Evolutionary conservation across 768 basidiomycete species (phyloP).

Genomic region (Sistotremastrum suecicum): DNA sequence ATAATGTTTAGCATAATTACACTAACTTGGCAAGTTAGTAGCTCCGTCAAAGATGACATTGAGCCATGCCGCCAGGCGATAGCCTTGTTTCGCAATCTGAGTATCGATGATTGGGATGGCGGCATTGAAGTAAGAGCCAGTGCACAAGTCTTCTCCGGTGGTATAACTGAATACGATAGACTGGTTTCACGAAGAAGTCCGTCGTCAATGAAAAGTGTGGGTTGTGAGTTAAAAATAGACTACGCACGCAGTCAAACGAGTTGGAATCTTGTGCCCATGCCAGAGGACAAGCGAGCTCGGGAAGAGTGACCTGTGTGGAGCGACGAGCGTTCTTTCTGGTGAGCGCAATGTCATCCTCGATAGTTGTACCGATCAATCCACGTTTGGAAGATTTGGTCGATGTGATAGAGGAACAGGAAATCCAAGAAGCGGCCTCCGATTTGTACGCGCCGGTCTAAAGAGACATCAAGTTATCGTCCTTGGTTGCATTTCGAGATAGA

Average conservation of each 20-base stretch:
- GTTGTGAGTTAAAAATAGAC: neutral
- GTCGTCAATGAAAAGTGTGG: neutral
- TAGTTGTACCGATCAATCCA: neutral
- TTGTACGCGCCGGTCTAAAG: constrained; percentile 14
- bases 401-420: constrained; percentile 13
- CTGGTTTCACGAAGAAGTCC: constrained; percentile 1
- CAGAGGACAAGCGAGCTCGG: constrained; percentile 30
- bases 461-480: neutral
- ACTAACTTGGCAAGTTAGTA: constrained; percentile 8
- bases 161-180: constrained; percentile 28
- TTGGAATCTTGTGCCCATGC: constrained; percentile 35
- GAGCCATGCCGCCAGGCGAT: constrained; percentile 35
- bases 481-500: neutral
- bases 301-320: constrained; percentile 11
- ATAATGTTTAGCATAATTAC: neutral
- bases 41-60: constrained; percentile 28
- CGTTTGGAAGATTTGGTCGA: constrained; percentile 3
- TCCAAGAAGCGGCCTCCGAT: constrained; percentile 13
- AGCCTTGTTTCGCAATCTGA: constrained; percentile 33
- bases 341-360: neutral
- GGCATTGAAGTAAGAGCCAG: constrained; percentile 16
- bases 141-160: constrained; percentile 30
- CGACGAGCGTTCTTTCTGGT: neutral
- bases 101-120: constrained; percentile 21
- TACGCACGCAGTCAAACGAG: constrained; percentile 26